A percentile compares a stretch with the other conserved stretches of the same genome.
phyloP scores from a whole-genome alignment of 2,329 filamentous ascomycete species.

The Cercospora sesami region DNA sequence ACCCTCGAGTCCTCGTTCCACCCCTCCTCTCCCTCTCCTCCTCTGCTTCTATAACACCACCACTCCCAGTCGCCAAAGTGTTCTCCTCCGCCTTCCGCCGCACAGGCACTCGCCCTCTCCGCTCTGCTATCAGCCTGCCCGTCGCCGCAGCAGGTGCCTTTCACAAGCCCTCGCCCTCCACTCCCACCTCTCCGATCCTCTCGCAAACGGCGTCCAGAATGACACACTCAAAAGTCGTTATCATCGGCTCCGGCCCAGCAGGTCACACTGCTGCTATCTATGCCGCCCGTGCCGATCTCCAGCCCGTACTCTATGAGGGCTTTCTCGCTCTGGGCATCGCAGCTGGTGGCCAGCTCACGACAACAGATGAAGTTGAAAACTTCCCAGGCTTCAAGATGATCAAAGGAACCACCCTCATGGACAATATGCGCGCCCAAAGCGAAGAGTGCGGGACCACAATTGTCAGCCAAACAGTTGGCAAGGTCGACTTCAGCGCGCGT shows the following conservation, averaged over 20 bases:
- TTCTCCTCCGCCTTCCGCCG: constrained; percentile 81
- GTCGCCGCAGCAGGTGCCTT: constrained; percentile 70
- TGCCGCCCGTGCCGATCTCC: constrained; percentile 87
- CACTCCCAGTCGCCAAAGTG: constrained; percentile 63
- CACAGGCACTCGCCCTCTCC: constrained; percentile 61
- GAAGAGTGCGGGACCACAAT: constrained; percentile 90
- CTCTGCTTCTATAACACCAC: not conserved
- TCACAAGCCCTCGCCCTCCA: constrained; percentile 49
- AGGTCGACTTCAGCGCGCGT: constrained; percentile 76
- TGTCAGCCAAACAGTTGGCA: constrained; percentile 86
- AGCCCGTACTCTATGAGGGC: constrained; percentile 94
- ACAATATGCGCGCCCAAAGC: constrained; percentile 90
- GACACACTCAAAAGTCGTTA: constrained; percentile 93
- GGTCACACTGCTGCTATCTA: constrained; percentile 98
- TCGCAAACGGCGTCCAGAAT: constrained; percentile 49
- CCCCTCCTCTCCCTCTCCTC: not conserved
- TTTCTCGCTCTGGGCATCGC: constrained; percentile 97
- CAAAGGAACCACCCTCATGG: constrained; percentile 87
- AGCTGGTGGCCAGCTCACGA: constrained; percentile 93
- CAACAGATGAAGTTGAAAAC: constrained; percentile 98
- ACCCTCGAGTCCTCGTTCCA: not conserved
- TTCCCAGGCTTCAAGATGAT: constrained; percentile 93
- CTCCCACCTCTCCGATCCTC: constrained; percentile 27
- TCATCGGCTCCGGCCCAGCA: constrained; percentile 78
- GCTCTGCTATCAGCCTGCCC: constrained; percentile 71